Conservation (phyloP, 2,329 filamentous ascomycete genomes). For the Trichoderma gracile region DNA sequence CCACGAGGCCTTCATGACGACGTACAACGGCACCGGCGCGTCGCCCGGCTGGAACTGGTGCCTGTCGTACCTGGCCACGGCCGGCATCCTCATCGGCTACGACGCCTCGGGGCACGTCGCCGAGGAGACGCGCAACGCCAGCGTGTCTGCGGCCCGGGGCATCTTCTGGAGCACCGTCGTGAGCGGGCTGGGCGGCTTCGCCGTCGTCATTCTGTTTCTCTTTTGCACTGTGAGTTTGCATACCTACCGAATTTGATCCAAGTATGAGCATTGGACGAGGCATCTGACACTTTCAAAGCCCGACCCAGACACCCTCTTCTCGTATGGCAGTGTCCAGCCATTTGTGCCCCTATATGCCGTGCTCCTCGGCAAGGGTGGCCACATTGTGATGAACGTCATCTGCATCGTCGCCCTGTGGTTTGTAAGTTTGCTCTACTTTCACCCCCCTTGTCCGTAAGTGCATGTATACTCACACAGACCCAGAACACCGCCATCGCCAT, state of each 20-base stretch:
- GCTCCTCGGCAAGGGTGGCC: constrained; percentile 56
- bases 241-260: no score
- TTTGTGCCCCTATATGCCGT: constrained; percentile 60
- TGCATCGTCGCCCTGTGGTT: constrained; percentile 54
- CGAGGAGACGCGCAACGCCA: constrained; percentile 62
- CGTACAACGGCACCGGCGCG: constrained; percentile 58
- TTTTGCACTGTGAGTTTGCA: constrained; percentile 55
- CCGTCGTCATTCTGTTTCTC: constrained; percentile 58
- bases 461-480: no score
- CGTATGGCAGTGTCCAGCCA: constrained; percentile 56
- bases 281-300: constrained; percentile 40
- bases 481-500: constrained; percentile 61
- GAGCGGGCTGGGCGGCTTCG: constrained; percentile 57
- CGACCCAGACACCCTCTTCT: constrained; percentile 53
- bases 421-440: constrained; percentile 40
- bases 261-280: background rate
- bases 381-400: constrained; percentile 63
- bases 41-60: constrained; percentile 64
- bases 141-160: constrained; percentile 55
- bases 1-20: constrained; percentile 60
- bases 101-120: constrained; percentile 62
- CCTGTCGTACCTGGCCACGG: constrained; percentile 60
- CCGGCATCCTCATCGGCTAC: constrained; percentile 61
- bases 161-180: constrained; percentile 62
- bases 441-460: background rate